Evolutionary conservation across 2,329 filamentous ascomycete genomes (phyloP).

Genomic region (Aureobasidium uvarum): DNA sequence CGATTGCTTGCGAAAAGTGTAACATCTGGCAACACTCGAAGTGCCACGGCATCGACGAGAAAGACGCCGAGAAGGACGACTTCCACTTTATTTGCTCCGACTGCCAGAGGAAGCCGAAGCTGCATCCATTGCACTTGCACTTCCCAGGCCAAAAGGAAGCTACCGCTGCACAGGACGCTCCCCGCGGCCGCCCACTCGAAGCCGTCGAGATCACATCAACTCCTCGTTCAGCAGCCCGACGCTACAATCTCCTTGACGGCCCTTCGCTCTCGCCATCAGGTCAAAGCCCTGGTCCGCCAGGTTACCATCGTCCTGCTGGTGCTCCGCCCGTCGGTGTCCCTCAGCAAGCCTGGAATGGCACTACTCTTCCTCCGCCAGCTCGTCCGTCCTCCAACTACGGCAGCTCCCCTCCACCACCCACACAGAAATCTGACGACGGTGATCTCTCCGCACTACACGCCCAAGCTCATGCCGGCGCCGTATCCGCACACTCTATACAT

Average conservation of each 20-base stretch:
- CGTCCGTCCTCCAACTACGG: conserved; percentile 30
- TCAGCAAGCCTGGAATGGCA: conserved; percentile 36
- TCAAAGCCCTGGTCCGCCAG: conserved; percentile 45
- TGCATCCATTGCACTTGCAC: conserved; percentile 58
- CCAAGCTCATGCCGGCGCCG: conserved; percentile 38
- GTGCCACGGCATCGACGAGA: conserved; percentile 76
- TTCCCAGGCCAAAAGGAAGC: conserved; percentile 24
- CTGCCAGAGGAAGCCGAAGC: conserved; percentile 69
- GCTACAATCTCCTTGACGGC: conserved; percentile 30
- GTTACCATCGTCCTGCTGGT: conserved; percentile 33
- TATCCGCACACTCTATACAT: conserved; percentile 31
- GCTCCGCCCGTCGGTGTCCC: conserved; percentile 29
- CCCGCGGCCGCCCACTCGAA: conserved; percentile 33
- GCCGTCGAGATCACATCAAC: conserved; percentile 29
- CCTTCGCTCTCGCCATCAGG: conserved; percentile 48
- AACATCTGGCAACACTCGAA: conserved; percentile 97
- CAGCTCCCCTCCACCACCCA: conserved; percentile 30
- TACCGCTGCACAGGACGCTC: conserved; percentile 10
- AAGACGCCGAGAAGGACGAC: conserved; percentile 76
- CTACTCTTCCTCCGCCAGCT: conserved; percentile 31
- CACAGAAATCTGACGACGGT: conserved; percentile 30
- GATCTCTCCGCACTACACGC: conserved; percentile 33
- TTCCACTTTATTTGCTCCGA: conserved; percentile 83
- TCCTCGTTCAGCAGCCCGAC: conserved; percentile 26
- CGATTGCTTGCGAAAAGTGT: conserved; percentile 89